Evolutionary conservation across 331 rosid genomes (phyloP), one percentile per base, ranked within the genome.

Genomic region (Rhamnella rubrinervis): DNA sequence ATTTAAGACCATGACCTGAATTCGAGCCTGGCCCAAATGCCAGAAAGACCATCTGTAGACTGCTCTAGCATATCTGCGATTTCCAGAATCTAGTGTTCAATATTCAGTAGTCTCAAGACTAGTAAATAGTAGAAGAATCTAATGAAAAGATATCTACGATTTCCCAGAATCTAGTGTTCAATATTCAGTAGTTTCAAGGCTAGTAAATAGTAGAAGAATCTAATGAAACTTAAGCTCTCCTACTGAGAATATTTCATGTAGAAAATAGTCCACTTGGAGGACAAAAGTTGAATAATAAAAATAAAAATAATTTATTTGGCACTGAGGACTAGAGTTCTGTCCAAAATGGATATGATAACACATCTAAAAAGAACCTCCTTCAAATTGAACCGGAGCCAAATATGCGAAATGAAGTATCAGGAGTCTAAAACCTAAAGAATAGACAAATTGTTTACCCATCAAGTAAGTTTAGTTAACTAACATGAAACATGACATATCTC

Each of bases 21-120:
- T 80, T 80, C 67, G 84, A 71, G 80, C 90, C 89, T 76, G 90
- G 90, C 83, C 84, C 89, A 84, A 83, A 71, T 84, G 85, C 92
- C 86, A 88, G 83, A 77, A 82, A 83, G 87, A 85, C 83, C 89
- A 84, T 76, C 86, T 73, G 83, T 77, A 69, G 87, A 74, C 62
- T 61, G 82, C 86, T 84, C 81, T 85, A 85, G 83, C 86, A 50
- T 65, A 85, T 85, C 90, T 84, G 85, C 81, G 86, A 83, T 88
- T 87, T 87, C 92, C 87, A 87, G 83, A 84, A 84, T 77, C 95
- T 85, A 85, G 70, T 38, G 71, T 84, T 85, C 77, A 85, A 87
- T 82, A 81, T 76, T 70, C 81, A 78, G 76, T 81, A 83, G 71
- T 79, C 75, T 61, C 35, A 73, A 72, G 63, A 66, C 74, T 72